Evolutionary conservation across 2,329 filamentous ascomycete genomes (phyloP), one percentile per base, ranked within the genome.

Genomic region (Escovopsis sp.): DNA sequence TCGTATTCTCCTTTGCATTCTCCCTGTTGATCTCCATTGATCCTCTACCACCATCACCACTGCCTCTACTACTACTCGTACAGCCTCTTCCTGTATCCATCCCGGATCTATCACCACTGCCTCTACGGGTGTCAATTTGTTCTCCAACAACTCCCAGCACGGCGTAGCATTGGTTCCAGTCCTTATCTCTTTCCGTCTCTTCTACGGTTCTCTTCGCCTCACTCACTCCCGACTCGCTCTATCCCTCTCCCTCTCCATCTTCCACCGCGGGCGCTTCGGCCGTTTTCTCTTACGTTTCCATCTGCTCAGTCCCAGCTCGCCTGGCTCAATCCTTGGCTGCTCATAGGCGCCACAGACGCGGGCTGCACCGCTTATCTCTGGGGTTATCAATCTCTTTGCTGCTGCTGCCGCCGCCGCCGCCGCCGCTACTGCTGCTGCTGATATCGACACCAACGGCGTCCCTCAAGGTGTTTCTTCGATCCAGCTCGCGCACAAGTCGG

Each of bases 321-420:
- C 39, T 33, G 35, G 8, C 26, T 23, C 42, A 12, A 39, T 41
- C 43, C 46, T 40, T 44, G 48, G 44, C 42, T 43, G 45, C 48
- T 48, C 47, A 51, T 55, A 55, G 55, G 51, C 50, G 53, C 52
- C 48, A 49, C 46, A 52, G 48, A 46, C 51, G 54, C 51, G 51
- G 47, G 47, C 47, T 45, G 49, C 39, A 36, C 39, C 38, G 46
- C 46, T 47, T 47, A 47, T 48, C 49, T 47, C 47, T 50, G 46
- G 45, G 42, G 46, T 47, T 32, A 32, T 32, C 28, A 9, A 49
- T 51, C 47, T 49, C 44, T 39, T 6, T 19, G 35, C 23, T 18
- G 35, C 18, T 15, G 18, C 23, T 37, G 35, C 28, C 6, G 10
- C 6, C 28, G 6, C 28, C 28, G 6, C 28, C 15, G 35, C 23